Evolutionary conservation across 75 land plant species (phyloP).

Genomic region (Larix kaempferi): DNA sequence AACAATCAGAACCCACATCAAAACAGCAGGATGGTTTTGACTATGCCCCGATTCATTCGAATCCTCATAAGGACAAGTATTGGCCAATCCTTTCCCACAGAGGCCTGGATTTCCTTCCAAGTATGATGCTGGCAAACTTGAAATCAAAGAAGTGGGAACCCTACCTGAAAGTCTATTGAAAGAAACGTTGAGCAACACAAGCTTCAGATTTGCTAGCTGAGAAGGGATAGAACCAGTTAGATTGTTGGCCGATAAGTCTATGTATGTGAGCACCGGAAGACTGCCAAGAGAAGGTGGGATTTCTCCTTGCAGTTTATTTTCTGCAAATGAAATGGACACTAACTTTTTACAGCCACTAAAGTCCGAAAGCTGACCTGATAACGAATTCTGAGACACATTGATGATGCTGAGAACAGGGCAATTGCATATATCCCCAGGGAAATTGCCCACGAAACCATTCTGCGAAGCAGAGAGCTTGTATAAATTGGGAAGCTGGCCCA

Average conservation of each 20-base stretch:
- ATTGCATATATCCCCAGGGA: constrained; percentile 56
- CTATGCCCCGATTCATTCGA: background rate
- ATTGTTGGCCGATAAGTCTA: constrained; percentile 58
- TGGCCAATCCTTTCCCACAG: constrained; percentile 59
- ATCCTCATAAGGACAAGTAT: constrained; percentile 30
- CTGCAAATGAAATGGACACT: constrained; percentile 54
- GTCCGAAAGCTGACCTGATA: constrained; percentile 55
- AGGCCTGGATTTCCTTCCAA: constrained; percentile 61
- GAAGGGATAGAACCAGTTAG: constrained; percentile 66
- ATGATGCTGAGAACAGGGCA: constrained; percentile 57
- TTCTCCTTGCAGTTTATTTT: constrained; percentile 54
- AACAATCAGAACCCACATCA: constrained; percentile 27
- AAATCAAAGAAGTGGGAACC: constrained; percentile 52
- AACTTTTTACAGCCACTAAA: constrained; percentile 51
- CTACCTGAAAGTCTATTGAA: constrained; percentile 65
- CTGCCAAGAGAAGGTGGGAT: constrained; percentile 60
- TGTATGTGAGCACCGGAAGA: constrained; percentile 52
- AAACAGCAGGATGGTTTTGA: constrained; percentile 1
- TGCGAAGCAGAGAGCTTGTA: constrained; percentile 51
- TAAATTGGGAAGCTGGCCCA: constrained; percentile 45
- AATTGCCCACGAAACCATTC: constrained; percentile 57
- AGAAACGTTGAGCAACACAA: constrained; percentile 69
- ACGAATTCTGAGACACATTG: constrained; percentile 68
- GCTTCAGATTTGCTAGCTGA: constrained; percentile 44
- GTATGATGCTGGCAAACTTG: constrained; percentile 56